phyloP scores from a whole-genome alignment of 202 grass and related monocot genomes.

The Setaria italica region DNA sequence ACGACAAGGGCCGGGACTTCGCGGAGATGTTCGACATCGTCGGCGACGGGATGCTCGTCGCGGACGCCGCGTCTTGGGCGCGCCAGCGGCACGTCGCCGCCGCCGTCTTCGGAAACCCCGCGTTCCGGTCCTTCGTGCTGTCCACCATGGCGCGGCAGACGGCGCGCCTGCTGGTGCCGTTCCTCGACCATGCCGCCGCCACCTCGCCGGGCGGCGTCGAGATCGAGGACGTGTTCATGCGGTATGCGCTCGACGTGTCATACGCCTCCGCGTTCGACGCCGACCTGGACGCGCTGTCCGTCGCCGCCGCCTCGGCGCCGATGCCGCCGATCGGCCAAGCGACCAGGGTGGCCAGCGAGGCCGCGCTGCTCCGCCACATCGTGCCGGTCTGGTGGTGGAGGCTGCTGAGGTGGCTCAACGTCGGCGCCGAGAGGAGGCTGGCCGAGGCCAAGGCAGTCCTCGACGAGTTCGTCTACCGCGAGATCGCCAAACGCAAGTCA shows the following conservation, averaged over 20 bases:
- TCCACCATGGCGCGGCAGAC: slow-evolving; percentile 42
- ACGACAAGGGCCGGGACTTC: slow-evolving; percentile 74
- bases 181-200: slow-evolving; percentile 39
- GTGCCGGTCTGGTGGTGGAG: slow-evolving; percentile 58
- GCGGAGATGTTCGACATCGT: slow-evolving; percentile 74
- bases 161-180: slow-evolving; percentile 43
- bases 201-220: not conserved
- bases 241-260: slow-evolving; percentile 62
- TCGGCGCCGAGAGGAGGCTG: slow-evolving; percentile 56
- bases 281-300: slow-evolving; percentile 52
- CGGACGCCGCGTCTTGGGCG: slow-evolving; percentile 57
- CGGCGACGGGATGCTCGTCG: slow-evolving; percentile 62
- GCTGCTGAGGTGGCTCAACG: slow-evolving; percentile 49
- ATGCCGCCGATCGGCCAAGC: slow-evolving; percentile 41
- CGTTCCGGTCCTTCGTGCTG: slow-evolving; percentile 47
- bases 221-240: slow-evolving; percentile 68
- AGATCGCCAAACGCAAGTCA: slow-evolving; percentile 49
- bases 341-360: slow-evolving; percentile 53
- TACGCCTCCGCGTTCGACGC: slow-evolving; percentile 46
- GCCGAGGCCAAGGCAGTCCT: slow-evolving; percentile 47
- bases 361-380: slow-evolving; percentile 53
- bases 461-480: slow-evolving; percentile 48
- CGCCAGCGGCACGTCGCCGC: slow-evolving; percentile 41
- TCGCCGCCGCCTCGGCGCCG: not conserved
- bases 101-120: slow-evolving; percentile 38